phyloP scores from a whole-genome alignment of 2,329 filamentous ascomycete genomes.

The Zymoseptoria ardabiliae region DNA sequence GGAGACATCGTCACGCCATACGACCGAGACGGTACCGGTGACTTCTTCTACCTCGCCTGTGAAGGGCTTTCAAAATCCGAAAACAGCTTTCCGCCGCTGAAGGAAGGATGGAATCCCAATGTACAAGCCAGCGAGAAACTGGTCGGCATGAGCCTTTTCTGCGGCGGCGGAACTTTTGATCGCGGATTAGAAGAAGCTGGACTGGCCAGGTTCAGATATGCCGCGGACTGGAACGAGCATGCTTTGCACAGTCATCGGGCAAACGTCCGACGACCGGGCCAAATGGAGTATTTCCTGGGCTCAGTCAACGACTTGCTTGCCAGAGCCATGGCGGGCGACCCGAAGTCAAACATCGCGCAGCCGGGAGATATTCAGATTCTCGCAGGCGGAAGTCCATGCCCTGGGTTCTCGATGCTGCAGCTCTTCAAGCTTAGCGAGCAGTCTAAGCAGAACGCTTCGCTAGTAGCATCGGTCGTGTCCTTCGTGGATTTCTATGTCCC shows the following conservation, averaged over 20 bases:
- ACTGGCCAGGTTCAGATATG: constrained; percentile 56
- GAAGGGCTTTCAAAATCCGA: neutral
- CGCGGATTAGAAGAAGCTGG: constrained; percentile 67
- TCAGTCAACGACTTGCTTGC: constrained; percentile 64
- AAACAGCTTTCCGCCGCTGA: constrained; percentile 8
- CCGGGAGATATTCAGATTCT: constrained; percentile 63
- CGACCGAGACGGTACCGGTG: constrained; percentile 55
- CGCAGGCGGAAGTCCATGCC: constrained; percentile 68
- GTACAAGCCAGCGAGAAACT: constrained; percentile 5
- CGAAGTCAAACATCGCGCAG: constrained; percentile 41
- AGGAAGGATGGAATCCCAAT: constrained; percentile 34
- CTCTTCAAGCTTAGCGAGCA: constrained; percentile 44
- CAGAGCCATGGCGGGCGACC: constrained; percentile 46
- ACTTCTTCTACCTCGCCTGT: constrained; percentile 48
- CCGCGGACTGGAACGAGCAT: constrained; percentile 56
- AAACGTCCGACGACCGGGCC: constrained; percentile 44
- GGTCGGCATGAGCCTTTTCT: constrained; percentile 63
- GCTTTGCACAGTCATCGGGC: constrained; percentile 69
- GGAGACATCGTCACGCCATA: constrained; percentile 56
- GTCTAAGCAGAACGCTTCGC: constrained; percentile 64
- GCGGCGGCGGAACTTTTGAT: constrained; percentile 70
- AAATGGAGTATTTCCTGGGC: constrained; percentile 54
- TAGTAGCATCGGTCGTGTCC: constrained; percentile 68
- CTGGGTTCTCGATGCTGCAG: constrained; percentile 65
- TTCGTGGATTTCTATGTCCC: constrained; percentile 70